Base-by-base conservation (phyloP, 75 land plant species). In the Cunninghamia lanceolata region DNA sequence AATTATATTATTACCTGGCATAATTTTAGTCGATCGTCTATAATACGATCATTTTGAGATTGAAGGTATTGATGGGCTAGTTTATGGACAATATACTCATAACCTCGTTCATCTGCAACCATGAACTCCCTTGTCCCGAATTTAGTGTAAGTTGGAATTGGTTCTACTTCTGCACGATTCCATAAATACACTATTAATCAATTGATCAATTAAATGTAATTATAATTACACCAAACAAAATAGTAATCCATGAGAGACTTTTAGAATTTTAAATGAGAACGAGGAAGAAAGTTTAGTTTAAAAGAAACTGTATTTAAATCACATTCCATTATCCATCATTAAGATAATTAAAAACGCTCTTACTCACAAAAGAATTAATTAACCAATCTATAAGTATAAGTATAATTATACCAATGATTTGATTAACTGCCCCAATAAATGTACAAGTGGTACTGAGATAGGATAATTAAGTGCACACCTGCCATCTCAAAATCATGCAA, bases 401-500 rank as follows among this genome's bases (percentile, higher is more conserved):
- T n/a, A n/a, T n/a, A n/a, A n/a, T n/a, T n/a, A n/a, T n/a, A n/a
- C n/a, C n/a, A n/a, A n/a, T n/a, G n/a, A n/a, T n/a, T n/a, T n/a
- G n/a, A n/a, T n/a, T 7, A 47, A 47, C 10, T 47, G 50, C 8
- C 10, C 11, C 11, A 47, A 43, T 43, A 43, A 43, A 43, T 43
- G 46, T 43, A 9, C 4, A 43, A 0, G 11, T 0, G 8, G 10
- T 0, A 47, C 8, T 47, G 8, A 47, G 50, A 47, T 47, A 47
- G 10, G 50, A 9, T 47, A 47, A 47, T 8, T 8, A 8, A 47
- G 50, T 47, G 32, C 5, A 8, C 34, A 89, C 91, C 92, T 87
- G 96, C 94, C 94, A 94, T 93, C 86, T 94, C 96, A 84, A 91
- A 93, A 84, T 96, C 97, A 84, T 94, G 91, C 21, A 87, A 86